Evolutionary conservation across 768 basidiomycete species (phyloP).

Genomic region (Calvatia gigantea): DNA sequence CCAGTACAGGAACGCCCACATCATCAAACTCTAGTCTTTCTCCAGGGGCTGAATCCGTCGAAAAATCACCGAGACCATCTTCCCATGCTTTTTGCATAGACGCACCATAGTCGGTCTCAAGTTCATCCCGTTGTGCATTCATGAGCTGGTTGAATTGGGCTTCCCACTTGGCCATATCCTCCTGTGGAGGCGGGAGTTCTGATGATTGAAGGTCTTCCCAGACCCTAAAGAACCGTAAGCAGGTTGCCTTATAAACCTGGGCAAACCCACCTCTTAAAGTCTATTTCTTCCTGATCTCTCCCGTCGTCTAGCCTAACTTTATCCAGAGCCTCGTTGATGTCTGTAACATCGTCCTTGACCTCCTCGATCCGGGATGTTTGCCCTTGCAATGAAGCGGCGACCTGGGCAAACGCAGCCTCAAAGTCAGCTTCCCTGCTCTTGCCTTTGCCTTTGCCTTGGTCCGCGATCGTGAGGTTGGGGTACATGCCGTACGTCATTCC

Average conservation of each 20-base stretch:
- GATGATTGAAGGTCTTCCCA: conserved; percentile 63
- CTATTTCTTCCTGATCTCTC: conserved; percentile 25
- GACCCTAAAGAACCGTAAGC: conserved; percentile 35
- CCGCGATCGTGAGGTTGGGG: conserved; percentile 19
- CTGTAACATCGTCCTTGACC: conserved; percentile 44
- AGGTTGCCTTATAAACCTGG: not conserved
- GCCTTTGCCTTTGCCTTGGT: conserved; percentile 65
- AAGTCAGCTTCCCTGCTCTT: conserved; percentile 78
- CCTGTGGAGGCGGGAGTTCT: conserved; percentile 50
- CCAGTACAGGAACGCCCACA: conserved; percentile 73
- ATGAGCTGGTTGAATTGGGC: conserved; percentile 79
- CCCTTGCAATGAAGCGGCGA: conserved; percentile 43
- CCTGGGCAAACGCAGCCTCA: conserved; percentile 79
- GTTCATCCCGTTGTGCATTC: conserved; percentile 61
- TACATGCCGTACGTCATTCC: conserved; percentile 31
- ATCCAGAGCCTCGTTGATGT: conserved; percentile 41
- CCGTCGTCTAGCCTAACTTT: conserved; percentile 30
- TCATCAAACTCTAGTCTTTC: conserved; percentile 49
- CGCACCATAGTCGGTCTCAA: conserved; percentile 54
- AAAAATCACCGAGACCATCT: conserved; percentile 42
- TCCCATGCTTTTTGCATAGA: conserved; percentile 68
- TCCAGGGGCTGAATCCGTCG: conserved; percentile 24
- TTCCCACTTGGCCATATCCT: conserved; percentile 79
- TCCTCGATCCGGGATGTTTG: conserved; percentile 34
- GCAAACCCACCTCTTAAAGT: conserved; percentile 51